Base-by-base conservation (phyloP, 257 asterid genomes). In the Cordia subcordata region DNA sequence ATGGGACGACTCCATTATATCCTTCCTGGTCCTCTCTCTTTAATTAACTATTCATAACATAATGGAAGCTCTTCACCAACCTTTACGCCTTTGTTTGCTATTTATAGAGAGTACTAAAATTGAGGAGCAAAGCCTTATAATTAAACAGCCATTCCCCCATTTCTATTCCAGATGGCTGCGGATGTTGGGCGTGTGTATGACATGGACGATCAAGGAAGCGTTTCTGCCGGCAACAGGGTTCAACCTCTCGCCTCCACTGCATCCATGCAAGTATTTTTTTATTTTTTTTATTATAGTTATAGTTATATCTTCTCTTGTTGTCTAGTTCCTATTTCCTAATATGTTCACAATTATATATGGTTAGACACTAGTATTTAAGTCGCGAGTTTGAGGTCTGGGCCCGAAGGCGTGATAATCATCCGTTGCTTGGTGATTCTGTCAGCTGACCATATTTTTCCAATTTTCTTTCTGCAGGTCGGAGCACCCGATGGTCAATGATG, bases 161-260 rank as follows among this genome's bases (percentile, higher is more conserved):
- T 39, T 39, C 12, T 39, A 39, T 1, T 2, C 15, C 47, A 33
- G 8, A 85, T 85, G 88, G 86, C 75, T 58, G 55, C 79, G 15
- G 44, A 44, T 37, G 50, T 32, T 56, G 73, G 73, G 39, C 40
- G 58, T 45, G 47, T 65, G 12, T 50, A 51, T 15, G 58, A 57
- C 38, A 62, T 74, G 59, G 86, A 86, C 55, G 85, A 10, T 42
- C 8, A 77, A 69, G 95, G 76, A 60, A 68, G 55, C 74, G 79
- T 69, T 18, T 65, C 22, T 49, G 23, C n/a, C 15, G 79, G 77
- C 39, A 65, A 14, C 55, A 78, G 67, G 58, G 62, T 81, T 68
- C 82, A 73, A 62, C 85, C 85, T 14, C 21, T 71, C 44, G 20
- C 60, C 63, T 23, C 57, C 63, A 3, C 79, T 40, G 63, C 86